phyloP scores from a whole-genome alignment of 2,329 filamentous ascomycete species.

The Neopestalotiopsis sp. region DNA sequence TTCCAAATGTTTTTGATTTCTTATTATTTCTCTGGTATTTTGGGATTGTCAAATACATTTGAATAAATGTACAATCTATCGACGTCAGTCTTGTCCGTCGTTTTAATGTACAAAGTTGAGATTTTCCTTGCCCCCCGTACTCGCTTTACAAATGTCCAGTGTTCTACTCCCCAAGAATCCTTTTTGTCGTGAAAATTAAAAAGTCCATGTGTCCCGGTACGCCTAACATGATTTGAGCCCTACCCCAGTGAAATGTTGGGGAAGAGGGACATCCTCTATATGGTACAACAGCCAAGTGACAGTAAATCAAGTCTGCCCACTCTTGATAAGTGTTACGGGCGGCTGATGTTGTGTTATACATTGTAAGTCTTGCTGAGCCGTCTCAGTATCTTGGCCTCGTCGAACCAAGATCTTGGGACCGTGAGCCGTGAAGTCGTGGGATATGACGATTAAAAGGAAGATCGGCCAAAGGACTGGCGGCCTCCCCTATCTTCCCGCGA shows the following conservation, averaged over 20 bases:
- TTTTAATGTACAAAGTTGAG: constrained; percentile 12
- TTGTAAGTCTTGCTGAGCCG: neutral
- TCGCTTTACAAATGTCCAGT: constrained; percentile 4
- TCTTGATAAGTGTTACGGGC: neutral
- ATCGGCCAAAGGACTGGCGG: neutral
- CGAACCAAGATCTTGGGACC: neutral
- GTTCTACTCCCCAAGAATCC: neutral
- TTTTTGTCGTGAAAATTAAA: neutral
- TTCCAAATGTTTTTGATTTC: neutral
- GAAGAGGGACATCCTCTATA: neutral
- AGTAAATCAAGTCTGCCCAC: neutral
- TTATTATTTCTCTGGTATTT: neutral
- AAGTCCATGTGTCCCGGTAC: neutral
- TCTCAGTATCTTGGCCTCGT: neutral
- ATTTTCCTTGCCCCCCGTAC: constrained; percentile 5
- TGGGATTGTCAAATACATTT: neutral
- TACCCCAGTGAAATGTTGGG: neutral
- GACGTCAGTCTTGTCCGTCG: neutral
- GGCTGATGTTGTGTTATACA: neutral
- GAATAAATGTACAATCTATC: neutral
- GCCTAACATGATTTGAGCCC: constrained; percentile 4
- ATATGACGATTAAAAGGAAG: neutral
- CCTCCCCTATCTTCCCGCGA: neutral
- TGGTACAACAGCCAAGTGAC: neutral
- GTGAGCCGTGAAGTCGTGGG: neutral